Base-by-base conservation (phyloP, 2,329 filamentous ascomycete genomes). In the Cordyceps tenuipes region DNA sequence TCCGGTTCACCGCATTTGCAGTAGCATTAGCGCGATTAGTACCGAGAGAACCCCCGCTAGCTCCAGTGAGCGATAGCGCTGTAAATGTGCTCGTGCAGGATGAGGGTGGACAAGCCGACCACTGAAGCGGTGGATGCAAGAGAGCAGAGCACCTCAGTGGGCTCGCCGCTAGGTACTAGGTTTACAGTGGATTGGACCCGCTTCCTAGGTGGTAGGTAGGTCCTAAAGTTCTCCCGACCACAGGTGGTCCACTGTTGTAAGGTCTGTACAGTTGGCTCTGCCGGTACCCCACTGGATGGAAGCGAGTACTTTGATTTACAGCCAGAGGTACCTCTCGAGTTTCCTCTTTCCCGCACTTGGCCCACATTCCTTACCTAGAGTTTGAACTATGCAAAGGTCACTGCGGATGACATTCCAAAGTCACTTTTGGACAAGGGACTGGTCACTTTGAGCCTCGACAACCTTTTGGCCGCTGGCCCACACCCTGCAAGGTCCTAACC, bases 1-100 rank as follows among this genome's bases (percentile, higher is more conserved):
- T 34, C 57, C 57, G 50, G 57, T 60, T 53, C 57, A 60, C 57
- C 57, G 57, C 57, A 60, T 49, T 54, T 54, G 43, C 34, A 48
- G 44, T 12, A 29, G 29, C 47, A 21, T 21, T 39, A 46, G 17
- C 19, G 50, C 9, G 21, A 29, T 23, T 23, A 3, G 3, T 29
- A 29, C 29, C 29, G 5, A 1, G 29, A 29, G 29, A 8, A 29
- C 3, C 29, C 48, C 48, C 10, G 48, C 26, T 50, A 46, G 43
- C 43, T 10, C 19, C 6, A 21, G 43, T 21, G n/a, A 15, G 19
- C 43, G 43, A 43, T 46, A 46, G 43, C 43, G 43, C 43, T 46
- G n/a, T 46, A 19, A 19, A 21, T 4, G 43, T n/a, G 21, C 43
- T n/a, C 13, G 39, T 17, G 15, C 39, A 43, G 15, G 17, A 43